Percentiles rank a stretch among this genome's conserved stretches.
These are phyloP conservation scores for Ustilago vetiveriae DNA, from an alignment of 1,284 basidiomycete species.

Conservation along the genomic window DNA sequence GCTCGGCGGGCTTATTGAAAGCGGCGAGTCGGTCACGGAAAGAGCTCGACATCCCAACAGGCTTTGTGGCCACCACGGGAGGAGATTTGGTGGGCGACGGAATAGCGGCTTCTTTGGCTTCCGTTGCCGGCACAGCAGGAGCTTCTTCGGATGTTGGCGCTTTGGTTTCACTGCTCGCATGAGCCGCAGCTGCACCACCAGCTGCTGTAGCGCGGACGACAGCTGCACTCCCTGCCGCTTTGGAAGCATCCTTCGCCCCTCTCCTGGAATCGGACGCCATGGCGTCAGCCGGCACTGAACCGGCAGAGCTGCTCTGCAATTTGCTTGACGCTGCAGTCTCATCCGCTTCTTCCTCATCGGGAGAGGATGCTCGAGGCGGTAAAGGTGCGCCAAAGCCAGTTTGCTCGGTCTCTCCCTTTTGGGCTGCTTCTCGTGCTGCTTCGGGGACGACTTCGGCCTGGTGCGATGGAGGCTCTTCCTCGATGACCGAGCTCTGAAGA, in stretches of 20 bases:
- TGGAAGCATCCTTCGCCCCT: not conserved
- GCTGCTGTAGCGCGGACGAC: conserved; percentile 9
- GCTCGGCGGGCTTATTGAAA: conserved; percentile 62
- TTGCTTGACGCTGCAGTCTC: not conserved
- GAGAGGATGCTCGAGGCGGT: conserved; percentile 36
- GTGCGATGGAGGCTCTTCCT: conserved; percentile 27
- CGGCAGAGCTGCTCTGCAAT: not conserved
- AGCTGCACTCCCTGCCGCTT: conserved; percentile 6
- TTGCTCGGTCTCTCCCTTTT: conserved; percentile 35
- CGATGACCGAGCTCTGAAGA: conserved; percentile 22
- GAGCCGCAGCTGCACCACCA: conserved; percentile 6
- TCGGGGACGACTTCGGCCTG: conserved; percentile 49
- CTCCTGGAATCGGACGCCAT: not conserved
- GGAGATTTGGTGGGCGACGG: conserved; percentile 32
- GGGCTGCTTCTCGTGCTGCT: conserved; percentile 37
- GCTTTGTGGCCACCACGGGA: conserved; percentile 49
- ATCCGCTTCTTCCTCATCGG: conserved; percentile 22
- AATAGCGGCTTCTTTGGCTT: conserved; percentile 4
- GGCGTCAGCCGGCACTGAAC: not conserved
- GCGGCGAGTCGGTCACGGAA: conserved; percentile 65
- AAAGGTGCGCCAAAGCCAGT: conserved; percentile 41
- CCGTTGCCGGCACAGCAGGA: not conserved
- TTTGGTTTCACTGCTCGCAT: not conserved
- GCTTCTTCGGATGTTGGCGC: not conserved
- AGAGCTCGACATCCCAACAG: conserved; percentile 52